Evolutionary conservation across 2,329 filamentous ascomycete species (phyloP).

Genomic region (Xylariaceae sp.): DNA sequence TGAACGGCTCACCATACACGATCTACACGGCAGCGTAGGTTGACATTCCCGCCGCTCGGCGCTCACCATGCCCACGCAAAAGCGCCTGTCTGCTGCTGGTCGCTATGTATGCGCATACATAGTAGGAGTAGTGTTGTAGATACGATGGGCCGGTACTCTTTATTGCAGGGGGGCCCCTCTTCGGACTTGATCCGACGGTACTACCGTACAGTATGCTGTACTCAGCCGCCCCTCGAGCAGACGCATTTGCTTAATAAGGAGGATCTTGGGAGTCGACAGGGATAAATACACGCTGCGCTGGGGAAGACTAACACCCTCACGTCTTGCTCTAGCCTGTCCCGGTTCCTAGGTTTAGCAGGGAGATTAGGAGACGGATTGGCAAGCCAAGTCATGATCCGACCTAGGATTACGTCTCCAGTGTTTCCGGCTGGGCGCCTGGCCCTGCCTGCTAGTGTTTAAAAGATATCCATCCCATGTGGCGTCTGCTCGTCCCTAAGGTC

Average conservation of each 20-base stretch:
- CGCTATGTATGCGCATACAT: neutral
- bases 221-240: neutral
- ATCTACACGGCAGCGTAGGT: no score
- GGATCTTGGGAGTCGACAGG: neutral
- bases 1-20: neutral
- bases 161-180: neutral
- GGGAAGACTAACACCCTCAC: neutral
- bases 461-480: neutral
- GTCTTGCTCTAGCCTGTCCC: conserved; percentile 2
- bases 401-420: neutral
- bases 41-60: no score
- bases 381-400: conserved; percentile 6
- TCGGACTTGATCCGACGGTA: neutral
- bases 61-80: neutral
- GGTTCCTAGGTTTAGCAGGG: conserved; percentile 9
- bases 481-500: neutral
- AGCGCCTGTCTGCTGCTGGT: neutral
- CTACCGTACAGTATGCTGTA: neutral
- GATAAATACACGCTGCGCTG: neutral
- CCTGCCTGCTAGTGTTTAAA: neutral
- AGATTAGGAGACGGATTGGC: neutral
- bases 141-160: neutral
- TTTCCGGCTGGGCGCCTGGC: neutral
- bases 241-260: neutral
- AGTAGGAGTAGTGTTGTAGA: neutral